Evolutionary conservation across 2,329 filamentous ascomycete species (phyloP), one percentile per base, ranked within the genome.

Genomic region (Macrophomina tecta): DNA sequence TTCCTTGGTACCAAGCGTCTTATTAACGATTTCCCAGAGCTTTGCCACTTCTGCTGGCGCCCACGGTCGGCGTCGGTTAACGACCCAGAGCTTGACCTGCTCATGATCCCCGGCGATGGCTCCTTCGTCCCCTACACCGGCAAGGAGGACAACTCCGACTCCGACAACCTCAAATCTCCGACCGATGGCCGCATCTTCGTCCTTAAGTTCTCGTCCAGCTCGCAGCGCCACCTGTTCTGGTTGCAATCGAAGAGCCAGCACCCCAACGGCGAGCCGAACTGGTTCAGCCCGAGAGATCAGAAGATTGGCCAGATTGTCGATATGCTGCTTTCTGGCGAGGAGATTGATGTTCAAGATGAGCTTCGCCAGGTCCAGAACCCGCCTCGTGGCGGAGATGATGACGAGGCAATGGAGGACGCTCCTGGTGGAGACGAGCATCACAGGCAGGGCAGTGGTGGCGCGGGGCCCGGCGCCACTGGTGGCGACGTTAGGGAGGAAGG

Each of bases 21-120:
- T 40, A 32, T 46, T 66, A 40, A 76, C 58, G 48, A 8, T 16
- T 34, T 51, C 42, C 51, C 70, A 93, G 91, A 97, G 63, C 87
- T 99, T 68, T 86, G 97, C 69, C 94, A 97, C 83, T 97, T 99
- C 82, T 97, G 94, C 87, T 99, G 96, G 96, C 91, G 94, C 71
- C 89, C 92, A 74, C 90, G 95, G 71, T 86, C 84, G 71, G 87
- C 88, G 67, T 83, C 89, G 28, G 81, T 92, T 71, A 87, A 91
- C 69, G 82, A 91, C 68, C 90, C 94, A 67, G 91, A 95, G 68
- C 82, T 97, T 69, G 94, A 99, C 77, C 87, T 99, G 45, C 88
- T 97, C 73, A 97, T 97, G 92, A 90, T 99, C 63, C 94, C 95
- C 28, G 86, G 87, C 64, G 96, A 99, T 78, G 92, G 91, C 72